Percentiles rank a stretch among this genome's conserved stretches.
These are phyloP conservation scores for Sporisorium sorghi DNA, from an alignment of 1,284 basidiomycete genomes.

Conservation along the genomic window DNA sequence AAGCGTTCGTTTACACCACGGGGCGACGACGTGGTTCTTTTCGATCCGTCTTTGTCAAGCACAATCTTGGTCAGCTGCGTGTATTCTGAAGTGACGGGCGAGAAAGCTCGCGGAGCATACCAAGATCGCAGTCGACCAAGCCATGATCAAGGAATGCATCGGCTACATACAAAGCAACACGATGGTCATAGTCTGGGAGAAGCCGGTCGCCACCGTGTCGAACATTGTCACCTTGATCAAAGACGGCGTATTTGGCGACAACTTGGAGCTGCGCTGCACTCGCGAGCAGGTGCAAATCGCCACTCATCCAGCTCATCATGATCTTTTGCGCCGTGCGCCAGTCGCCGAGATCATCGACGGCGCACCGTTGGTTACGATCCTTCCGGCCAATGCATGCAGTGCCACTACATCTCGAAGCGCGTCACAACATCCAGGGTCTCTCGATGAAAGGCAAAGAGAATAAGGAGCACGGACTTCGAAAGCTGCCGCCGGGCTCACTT, in stretches of 20 bases:
- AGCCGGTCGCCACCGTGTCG: not conserved
- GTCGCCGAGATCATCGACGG: not conserved
- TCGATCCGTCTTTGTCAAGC: too few species aligned
- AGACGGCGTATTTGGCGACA: not conserved
- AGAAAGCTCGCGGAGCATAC: too few species aligned
- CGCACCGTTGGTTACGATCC: slow-evolving; percentile 4
- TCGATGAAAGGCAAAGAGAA: not conserved
- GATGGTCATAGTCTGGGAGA: not conserved
- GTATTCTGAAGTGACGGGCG: too few species aligned
- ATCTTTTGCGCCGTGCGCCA: slow-evolving; percentile 1
- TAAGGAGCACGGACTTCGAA: slow-evolving; percentile 5
- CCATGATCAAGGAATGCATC: not conserved
- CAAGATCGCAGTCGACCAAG: not conserved
- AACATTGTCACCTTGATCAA: not conserved
- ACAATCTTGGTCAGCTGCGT: too few species aligned
- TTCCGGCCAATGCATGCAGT: slow-evolving; percentile 4
- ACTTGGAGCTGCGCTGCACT: slow-evolving; percentile 4
- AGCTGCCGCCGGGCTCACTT: not conserved
- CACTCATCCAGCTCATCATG: not conserved
- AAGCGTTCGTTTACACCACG: too few species aligned
- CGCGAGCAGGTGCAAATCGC: slow-evolving; percentile 5
- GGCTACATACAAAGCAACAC: not conserved
- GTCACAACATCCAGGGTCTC: slow-evolving; percentile 7
- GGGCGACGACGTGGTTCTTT: too few species aligned
- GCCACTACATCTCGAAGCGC: slow-evolving; percentile 6